Conservation (phyloP, 306 rosid species). For the Arachis hypogaea region DNA sequence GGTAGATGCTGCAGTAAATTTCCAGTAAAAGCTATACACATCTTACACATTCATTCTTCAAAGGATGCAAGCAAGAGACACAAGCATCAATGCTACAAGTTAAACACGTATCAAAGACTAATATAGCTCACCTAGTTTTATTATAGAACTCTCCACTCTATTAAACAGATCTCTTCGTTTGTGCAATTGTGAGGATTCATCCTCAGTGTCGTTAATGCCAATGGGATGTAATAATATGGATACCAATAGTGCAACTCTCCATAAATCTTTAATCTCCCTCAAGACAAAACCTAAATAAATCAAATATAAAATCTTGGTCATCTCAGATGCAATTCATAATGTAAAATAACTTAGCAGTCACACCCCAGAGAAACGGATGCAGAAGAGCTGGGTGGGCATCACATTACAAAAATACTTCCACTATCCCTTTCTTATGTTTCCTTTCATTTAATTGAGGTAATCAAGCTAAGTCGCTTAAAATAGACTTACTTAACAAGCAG, state of each 20-base stretch:
- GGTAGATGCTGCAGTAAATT: too few species aligned
- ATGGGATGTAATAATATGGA: conserved; percentile 63
- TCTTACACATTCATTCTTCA: neutral
- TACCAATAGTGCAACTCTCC: conserved; percentile 84
- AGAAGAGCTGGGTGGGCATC: too few species aligned
- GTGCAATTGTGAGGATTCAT: conserved; percentile 50
- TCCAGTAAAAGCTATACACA: too few species aligned
- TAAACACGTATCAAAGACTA: neutral
- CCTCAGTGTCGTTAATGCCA: conserved; percentile 43
- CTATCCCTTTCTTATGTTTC: neutral
- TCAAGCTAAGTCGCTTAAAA: conserved; percentile 8
- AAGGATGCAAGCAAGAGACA: conserved; percentile 3
- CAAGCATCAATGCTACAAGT: neutral
- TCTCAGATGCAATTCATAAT: conserved; percentile 20
- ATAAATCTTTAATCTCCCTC: conserved; percentile 73
- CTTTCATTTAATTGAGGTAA: neutral
- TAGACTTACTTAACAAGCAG: conserved; percentile 5
- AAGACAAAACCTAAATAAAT: conserved; percentile 70
- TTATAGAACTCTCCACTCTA: conserved; percentile 59
- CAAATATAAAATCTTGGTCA: conserved; percentile 34
- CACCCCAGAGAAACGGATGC: neutral
- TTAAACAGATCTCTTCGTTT: conserved; percentile 51
- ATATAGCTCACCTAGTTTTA: conserved; percentile 63
- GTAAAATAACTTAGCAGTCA: conserved; percentile 15
- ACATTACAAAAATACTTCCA: too few species aligned